Percentiles rank a stretch among this genome's conserved stretches.
phyloP scores from a whole-genome alignment of 441 rosid species.

The Jatropha podagrica region DNA sequence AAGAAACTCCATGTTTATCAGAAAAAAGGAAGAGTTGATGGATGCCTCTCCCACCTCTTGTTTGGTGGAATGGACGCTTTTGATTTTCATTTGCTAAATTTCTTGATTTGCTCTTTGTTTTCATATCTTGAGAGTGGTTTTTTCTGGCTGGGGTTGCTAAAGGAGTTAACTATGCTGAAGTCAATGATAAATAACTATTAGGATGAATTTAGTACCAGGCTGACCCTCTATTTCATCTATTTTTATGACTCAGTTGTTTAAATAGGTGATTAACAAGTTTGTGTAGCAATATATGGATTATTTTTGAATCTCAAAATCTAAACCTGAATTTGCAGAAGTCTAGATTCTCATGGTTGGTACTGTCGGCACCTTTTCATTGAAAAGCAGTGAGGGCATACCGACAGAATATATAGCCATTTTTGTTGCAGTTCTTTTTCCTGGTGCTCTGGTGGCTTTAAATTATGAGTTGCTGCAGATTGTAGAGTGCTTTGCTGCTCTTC shows the following conservation, averaged over 20 bases:
- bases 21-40: too few relatives aligned
- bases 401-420: conserved; percentile 78
- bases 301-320: conserved; percentile 20
- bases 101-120: too few relatives aligned
- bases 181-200: neutral
- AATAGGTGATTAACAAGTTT: neutral
- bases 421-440: conserved; percentile 77
- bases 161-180: neutral
- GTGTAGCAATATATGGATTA: neutral
- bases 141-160: neutral
- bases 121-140: too few relatives aligned
- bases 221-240: conserved; percentile 11
- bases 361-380: conserved; percentile 42
- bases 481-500: conserved; percentile 57
- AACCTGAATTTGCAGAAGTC: conserved; percentile 26
- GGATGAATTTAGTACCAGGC: conserved; percentile 52
- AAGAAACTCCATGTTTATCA: too few relatives aligned
- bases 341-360: conserved; percentile 39
- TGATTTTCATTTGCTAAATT: too few relatives aligned
- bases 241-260: neutral
- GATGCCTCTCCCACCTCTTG: too few relatives aligned
- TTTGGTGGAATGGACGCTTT: too few relatives aligned
- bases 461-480: conserved; percentile 55
- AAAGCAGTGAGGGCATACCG: conserved; percentile 83
- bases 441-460: conserved; percentile 87